A percentile compares a stretch with the other conserved stretches of the same genome.
These are phyloP conservation scores for Neonothopanus nambi DNA, from an alignment of 1,284 basidiomycete species.

Conservation along the genomic window DNA sequence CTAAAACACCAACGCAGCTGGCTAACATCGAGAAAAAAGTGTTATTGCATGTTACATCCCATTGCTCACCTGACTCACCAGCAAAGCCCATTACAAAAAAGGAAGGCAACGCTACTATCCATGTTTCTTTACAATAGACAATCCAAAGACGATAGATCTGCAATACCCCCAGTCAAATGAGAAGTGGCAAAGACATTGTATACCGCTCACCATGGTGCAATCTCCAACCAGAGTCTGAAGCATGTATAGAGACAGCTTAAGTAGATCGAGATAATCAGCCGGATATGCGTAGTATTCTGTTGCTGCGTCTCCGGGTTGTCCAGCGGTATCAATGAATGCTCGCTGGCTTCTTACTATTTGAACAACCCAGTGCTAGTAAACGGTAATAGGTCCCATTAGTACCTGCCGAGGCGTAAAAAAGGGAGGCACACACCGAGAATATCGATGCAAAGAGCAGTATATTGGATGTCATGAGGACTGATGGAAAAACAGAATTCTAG, in stretches of 20 bases:
- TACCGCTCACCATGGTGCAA: constrained; percentile 7
- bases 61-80: background rate
- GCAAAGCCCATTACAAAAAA: constrained; percentile 1
- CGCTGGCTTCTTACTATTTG: constrained; percentile 7
- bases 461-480: constrained; percentile 7
- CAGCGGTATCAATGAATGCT: constrained; percentile 6
- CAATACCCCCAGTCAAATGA: background rate
- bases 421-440: constrained; percentile 1
- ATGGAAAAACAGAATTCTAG: background rate
- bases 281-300: constrained; percentile 4
- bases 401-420: background rate
- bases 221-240: constrained; percentile 8
- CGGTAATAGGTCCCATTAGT: background rate
- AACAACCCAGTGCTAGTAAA: constrained; percentile 9
- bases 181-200: background rate
- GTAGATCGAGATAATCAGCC: constrained; percentile 7
- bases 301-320: constrained; percentile 2
- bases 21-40: background rate
- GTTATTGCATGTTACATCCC: background rate
- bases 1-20: constrained; percentile 6
- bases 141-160: constrained; percentile 13
- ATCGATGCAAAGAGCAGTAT: constrained; percentile 2
- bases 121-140: constrained; percentile 2
- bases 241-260: constrained; percentile 9
- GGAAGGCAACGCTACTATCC: background rate